Evolutionary conservation across 1,284 basidiomycete species (phyloP), one percentile per base, ranked within the genome.

Genomic region (Naganishia sp.): DNA sequence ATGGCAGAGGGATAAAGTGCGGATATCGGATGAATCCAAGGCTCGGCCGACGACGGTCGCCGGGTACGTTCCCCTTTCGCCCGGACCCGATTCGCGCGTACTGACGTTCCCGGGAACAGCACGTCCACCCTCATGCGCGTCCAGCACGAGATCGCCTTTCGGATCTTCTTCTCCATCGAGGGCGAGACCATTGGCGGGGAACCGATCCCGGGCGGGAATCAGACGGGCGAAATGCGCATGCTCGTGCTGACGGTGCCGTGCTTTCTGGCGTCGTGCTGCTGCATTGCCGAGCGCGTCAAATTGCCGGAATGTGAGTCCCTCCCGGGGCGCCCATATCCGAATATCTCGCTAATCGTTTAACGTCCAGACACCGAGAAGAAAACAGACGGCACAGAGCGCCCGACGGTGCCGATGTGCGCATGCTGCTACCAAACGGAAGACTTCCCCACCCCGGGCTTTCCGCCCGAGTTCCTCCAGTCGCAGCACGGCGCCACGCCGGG

Each of bases 151-250:
- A 25, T 66, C 7, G 28, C 42, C 3, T 31, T 66, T 13, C 17
- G 52, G 45, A 53, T 66, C 28, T 66, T 66, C 52, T 66, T 54
- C 46, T 66, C 57, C 21, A 49, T 66, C 43, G 43, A 61, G 23
- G 65, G 65, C 5, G 46, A 46, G 31, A 61, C 65, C 0, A 43
- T 66, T 23, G 46, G 52, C 21, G 53, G 53, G 25, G 42, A 66
- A 28, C 17, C 51, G 9, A 66, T 66, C 32, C 43, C 15, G 32
- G 51, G 32, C 15, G 46, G 23, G 10, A 45, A 66, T 15, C 51
- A 62, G 39, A 55, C 45, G 21, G 65, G 65, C 11, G 65, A 66
- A 23, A 57, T 66, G 65, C 28, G 65, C 6, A 66, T 66, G 65
- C 52, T 66, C 11, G 65, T 66, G 2, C 28, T 66, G n/a, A 43